A percentile compares a stretch with the other conserved stretches of the same genome.
Evolutionary conservation across 2,329 filamentous ascomycete genomes (phyloP).

Genomic region (Colletotrichum melonis): DNA sequence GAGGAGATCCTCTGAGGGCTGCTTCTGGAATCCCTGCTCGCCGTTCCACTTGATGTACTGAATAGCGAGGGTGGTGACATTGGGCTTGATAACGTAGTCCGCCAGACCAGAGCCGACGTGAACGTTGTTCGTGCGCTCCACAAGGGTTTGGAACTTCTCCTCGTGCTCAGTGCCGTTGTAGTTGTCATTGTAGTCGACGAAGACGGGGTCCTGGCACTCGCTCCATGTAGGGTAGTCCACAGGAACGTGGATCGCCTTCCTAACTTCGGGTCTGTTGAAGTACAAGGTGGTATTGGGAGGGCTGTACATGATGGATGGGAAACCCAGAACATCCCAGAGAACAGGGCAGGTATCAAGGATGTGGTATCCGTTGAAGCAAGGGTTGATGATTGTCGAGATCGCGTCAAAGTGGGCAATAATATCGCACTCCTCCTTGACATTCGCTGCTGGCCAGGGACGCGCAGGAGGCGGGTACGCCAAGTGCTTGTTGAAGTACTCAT

Average conservation of each 20-base stretch:
- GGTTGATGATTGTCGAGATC: constrained; percentile 71
- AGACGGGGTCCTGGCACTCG: constrained; percentile 20
- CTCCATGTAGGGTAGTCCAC: constrained; percentile 40
- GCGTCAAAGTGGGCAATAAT: constrained; percentile 64
- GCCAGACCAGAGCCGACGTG: constrained; percentile 79
- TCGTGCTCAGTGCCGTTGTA: constrained; percentile 30
- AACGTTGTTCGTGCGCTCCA: constrained; percentile 69
- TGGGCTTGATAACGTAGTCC: constrained; percentile 75
- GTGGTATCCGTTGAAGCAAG: constrained; percentile 84
- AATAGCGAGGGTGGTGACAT: constrained; percentile 77
- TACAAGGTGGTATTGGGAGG: constrained; percentile 73
- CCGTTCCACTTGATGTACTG: constrained; percentile 88
- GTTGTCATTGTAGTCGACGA: constrained; percentile 16
- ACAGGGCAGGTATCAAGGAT: constrained; percentile 78
- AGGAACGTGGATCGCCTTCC: constrained; percentile 74
- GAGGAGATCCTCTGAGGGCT: constrained; percentile 72
- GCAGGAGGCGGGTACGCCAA: constrained; percentile 76
- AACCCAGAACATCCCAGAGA: constrained; percentile 75
- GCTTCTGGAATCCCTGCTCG: constrained; percentile 73
- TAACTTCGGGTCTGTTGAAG: constrained; percentile 78
- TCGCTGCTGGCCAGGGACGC: constrained; percentile 49
- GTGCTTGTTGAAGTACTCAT: constrained; percentile 68
- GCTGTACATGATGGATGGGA: constrained; percentile 71
- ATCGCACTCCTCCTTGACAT: constrained; percentile 62
- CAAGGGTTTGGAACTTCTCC: constrained; percentile 55